phyloP scores from a whole-genome alignment of 2,329 filamentous ascomycete genomes.

The Juglanconis juglandina region DNA sequence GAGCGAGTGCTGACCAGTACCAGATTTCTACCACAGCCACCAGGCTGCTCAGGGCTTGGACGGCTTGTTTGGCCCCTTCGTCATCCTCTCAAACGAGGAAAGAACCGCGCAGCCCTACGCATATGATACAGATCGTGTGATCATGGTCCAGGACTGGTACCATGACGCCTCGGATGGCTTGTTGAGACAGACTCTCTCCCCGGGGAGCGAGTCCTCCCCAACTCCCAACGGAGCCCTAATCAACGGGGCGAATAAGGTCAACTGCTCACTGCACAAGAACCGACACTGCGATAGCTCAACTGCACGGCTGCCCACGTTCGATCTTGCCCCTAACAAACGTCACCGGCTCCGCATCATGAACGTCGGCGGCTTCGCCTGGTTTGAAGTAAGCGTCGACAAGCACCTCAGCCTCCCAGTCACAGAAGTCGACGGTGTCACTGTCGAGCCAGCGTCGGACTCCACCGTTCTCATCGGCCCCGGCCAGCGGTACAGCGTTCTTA shows the following conservation, averaged over 20 bases:
- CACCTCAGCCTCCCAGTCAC: constrained; percentile 54
- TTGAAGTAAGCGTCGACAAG: constrained; percentile 68
- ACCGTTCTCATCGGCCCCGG: constrained; percentile 66
- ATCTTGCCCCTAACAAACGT: constrained; percentile 49
- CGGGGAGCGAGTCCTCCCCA: constrained; percentile 39
- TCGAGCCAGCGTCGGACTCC: constrained; percentile 56
- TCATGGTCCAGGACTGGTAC: constrained; percentile 70
- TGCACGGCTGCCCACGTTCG: constrained; percentile 37
- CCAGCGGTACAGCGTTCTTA: constrained; percentile 66
- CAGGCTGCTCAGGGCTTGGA: constrained; percentile 61
- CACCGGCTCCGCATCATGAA: constrained; percentile 69
- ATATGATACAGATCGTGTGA: constrained; percentile 55
- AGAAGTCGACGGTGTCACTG: constrained; percentile 67
- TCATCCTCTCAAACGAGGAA: constrained; percentile 57
- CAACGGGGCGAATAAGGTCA: constrained; percentile 39
- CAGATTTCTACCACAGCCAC: constrained; percentile 45
- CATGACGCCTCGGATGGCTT: constrained; percentile 48
- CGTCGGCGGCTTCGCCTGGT: constrained; percentile 67
- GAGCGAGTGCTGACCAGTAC: background rate
- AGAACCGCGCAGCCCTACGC: constrained; percentile 47
- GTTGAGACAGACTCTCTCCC: constrained; percentile 35
- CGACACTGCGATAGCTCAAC: constrained; percentile 43
- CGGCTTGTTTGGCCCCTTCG: constrained; percentile 62
- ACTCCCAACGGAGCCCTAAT: constrained; percentile 44
- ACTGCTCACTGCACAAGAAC: constrained; percentile 35